These are phyloP conservation scores for Tausonia pullulans DNA, from an alignment of 1,284 basidiomycete genomes.

Conservation along the genomic window DNA sequence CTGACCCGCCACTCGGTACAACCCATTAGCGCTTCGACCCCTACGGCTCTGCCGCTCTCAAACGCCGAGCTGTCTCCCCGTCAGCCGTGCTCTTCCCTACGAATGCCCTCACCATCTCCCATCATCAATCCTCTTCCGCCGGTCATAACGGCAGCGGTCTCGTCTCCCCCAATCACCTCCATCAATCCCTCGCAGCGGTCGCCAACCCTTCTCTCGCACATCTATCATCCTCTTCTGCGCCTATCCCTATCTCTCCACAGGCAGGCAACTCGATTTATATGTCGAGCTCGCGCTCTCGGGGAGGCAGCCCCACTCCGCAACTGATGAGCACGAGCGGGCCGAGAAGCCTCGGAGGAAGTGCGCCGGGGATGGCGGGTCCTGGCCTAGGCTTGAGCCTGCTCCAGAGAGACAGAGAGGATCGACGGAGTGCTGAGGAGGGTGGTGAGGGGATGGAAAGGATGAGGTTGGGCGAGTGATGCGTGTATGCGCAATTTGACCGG, in stretches of 20 bases:
- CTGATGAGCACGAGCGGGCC: neutral
- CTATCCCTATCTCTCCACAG: neutral
- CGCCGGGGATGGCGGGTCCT: slow-evolving; percentile 2
- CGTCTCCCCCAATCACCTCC: neutral
- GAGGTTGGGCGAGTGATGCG: neutral
- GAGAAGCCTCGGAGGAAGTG: slow-evolving; percentile 1
- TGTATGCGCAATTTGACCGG: too few species aligned
- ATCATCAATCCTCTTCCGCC: neutral
- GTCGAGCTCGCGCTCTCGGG: neutral
- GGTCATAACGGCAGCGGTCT: neutral
- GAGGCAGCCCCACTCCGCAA: neutral
- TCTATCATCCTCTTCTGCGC: neutral
- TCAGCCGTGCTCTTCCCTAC: slow-evolving; percentile 2
- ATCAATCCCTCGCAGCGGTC: neutral
- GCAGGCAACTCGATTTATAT: neutral
- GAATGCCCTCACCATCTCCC: neutral
- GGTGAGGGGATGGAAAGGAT: slow-evolving; percentile 2
- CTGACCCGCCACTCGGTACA: neutral
- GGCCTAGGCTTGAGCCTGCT: slow-evolving; percentile 4
- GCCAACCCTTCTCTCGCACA: neutral
- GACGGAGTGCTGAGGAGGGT: neutral
- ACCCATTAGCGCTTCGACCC: slow-evolving; percentile 1
- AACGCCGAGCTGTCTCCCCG: slow-evolving; percentile 11
- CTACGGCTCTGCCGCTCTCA: slow-evolving; percentile 1
- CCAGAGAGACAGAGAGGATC: neutral